Evolutionary conservation across 805 yeast genomes (phyloP), one percentile per base, ranked within the genome.

Genomic region (baker's yeast (Saccharomyces cerevisiae)): DNA sequence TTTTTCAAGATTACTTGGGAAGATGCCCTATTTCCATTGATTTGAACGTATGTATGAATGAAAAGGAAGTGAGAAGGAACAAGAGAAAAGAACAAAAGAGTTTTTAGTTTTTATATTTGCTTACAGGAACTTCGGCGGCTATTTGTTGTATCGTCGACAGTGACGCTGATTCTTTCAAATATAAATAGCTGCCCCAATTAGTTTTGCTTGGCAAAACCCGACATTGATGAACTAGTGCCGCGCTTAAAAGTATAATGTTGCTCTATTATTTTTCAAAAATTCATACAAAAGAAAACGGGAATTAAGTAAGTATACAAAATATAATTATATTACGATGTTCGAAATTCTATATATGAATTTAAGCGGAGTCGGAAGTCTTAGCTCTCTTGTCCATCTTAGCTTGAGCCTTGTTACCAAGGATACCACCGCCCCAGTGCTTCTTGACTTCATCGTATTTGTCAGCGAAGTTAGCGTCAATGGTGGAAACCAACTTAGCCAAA

Each of bases 401-500:
- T 71, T 81, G 82, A 72, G 97, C 89, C 83, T 92, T 94, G 69
- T 87, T 79, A 77, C 98, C 97, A 83, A 94, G 80, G 77, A 89
- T 74, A 83, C 99, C 99, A 83, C 99, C 99, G 83, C 98, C 98
- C 99, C 99, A 92, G 86, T 89, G 96, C 81, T 89, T 90, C 84
- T 95, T 92, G 74, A 82, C 73, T 69, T 94, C 97, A 73, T 92
- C 97, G 87, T 85, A 89, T 79, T 89, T 89, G 74, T 88, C 96
- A 69, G 78, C 76, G 79, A 86, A 92, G 94, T 89, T 90, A 66
- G 96, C 85, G 79, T 89, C 85, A 77, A 92, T 83, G 71, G 98
- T 86, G 56, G 97, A 86, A 66, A 94, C 82, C 72, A 92, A 83
- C 76, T 89, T 87, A 66, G 97, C 91, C 70, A 92, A 84, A 72